A percentile compares a stretch with the other conserved stretches of the same genome.
phyloP scores from a whole-genome alignment of 768 basidiomycete species.

The Favolaschia claudopus region DNA sequence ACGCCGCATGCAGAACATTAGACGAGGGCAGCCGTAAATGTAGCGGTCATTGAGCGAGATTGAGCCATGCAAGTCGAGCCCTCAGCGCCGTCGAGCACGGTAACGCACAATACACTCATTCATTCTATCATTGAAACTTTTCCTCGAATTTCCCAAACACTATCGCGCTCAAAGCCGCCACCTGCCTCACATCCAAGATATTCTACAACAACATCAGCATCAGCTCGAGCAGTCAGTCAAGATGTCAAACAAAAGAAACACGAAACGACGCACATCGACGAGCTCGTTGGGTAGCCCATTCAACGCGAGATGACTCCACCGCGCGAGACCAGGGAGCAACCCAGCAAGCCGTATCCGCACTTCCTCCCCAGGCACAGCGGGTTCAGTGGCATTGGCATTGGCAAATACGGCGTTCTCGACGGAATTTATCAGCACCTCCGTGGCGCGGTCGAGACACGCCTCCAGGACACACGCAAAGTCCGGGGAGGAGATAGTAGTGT shows the following conservation, averaged over 20 bases:
- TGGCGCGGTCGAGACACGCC: slow-evolving; percentile 75
- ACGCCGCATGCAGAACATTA: no score
- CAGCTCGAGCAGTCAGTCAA: not conserved
- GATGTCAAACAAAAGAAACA: slow-evolving; percentile 5
- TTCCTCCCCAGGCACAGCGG: slow-evolving; percentile 43
- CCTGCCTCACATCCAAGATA: slow-evolving; percentile 67
- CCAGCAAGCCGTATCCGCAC: slow-evolving; percentile 75
- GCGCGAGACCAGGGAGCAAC: slow-evolving; percentile 79
- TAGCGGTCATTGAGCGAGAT: no score
- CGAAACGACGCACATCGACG: slow-evolving; percentile 70
- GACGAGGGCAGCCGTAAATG: no score
- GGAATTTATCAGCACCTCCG: slow-evolving; percentile 66
- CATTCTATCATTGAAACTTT: slow-evolving; percentile 39
- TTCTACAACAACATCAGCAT: slow-evolving; percentile 47
- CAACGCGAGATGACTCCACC: slow-evolving; percentile 78
- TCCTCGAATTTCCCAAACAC: slow-evolving; percentile 76
- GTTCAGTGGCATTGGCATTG: slow-evolving; percentile 25
- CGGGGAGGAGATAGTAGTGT: slow-evolving; percentile 62
- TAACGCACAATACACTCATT: not conserved
- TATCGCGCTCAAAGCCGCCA: slow-evolving; percentile 74
- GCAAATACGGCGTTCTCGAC: slow-evolving; percentile 72
- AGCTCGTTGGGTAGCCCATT: slow-evolving; percentile 79
- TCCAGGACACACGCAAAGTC: slow-evolving; percentile 79
- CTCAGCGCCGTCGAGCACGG: no score
- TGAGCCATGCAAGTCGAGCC: no score